Evolutionary conservation across 208 protist genomes (phyloP).

Genomic region (Crithidia thermophila): DNA sequence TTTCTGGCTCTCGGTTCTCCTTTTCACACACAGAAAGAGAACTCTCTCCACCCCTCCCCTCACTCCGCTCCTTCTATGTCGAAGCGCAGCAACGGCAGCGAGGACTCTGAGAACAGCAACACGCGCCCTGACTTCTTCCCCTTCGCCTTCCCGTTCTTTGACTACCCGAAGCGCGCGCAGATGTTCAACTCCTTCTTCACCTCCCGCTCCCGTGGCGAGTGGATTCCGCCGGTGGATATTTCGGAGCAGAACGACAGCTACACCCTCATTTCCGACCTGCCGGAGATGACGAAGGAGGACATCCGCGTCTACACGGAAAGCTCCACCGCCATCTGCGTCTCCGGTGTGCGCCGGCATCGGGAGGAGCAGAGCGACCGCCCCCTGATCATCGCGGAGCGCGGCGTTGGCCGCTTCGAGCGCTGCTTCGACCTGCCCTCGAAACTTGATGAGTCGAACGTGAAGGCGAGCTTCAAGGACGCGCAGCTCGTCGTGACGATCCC

Average conservation of each 20-base stretch:
- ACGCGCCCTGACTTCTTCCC: background rate
- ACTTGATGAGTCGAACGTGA: conserved; percentile 42
- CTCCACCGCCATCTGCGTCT: conserved; percentile 58
- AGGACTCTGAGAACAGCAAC: background rate
- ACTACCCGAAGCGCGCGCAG: background rate
- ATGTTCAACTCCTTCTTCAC: conserved; percentile 57
- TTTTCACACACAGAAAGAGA: background rate
- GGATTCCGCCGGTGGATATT: conserved; percentile 79
- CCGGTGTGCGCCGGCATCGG: conserved; percentile 54
- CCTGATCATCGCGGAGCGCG: conserved; percentile 57
- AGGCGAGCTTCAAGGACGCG: conserved; percentile 56
- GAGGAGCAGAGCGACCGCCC: conserved; percentile 40
- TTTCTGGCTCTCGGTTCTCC: conserved; percentile 3
- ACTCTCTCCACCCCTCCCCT: background rate
- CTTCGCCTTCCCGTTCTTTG: conserved; percentile 12
- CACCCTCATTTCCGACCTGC: conserved; percentile 70
- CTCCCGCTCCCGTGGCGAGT: conserved; percentile 57
- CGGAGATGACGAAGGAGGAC: conserved; percentile 71
- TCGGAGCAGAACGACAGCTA: conserved; percentile 60
- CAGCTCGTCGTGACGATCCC: conserved; percentile 62
- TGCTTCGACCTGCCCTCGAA: conserved; percentile 63
- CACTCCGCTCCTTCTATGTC: background rate
- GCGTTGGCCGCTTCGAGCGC: conserved; percentile 68
- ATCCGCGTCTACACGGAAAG: conserved; percentile 71
- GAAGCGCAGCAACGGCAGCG: conserved; percentile 7